These are phyloP conservation scores for Plectranthus barbatus DNA, from an alignment of 257 asterid species.

Conservation along the genomic window DNA sequence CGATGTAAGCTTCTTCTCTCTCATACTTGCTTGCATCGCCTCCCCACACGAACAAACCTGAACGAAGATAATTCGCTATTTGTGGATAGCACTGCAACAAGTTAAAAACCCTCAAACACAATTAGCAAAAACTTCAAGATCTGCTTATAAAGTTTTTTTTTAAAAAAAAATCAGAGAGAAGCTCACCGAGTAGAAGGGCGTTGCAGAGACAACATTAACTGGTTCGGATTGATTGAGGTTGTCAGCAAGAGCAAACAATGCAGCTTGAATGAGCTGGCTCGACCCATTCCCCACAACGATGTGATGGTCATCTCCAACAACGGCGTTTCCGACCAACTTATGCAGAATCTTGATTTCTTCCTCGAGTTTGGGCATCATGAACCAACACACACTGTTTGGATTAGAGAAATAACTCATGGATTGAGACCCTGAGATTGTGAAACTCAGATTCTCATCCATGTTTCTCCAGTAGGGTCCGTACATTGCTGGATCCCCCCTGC, in stretches of 20 bases:
- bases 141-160: too few relatives aligned
- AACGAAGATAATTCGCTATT: slow-evolving; percentile 28
- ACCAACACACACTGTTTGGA: slow-evolving; percentile 48
- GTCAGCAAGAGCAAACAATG: slow-evolving; percentile 42
- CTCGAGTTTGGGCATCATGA: slow-evolving; percentile 54
- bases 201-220: slow-evolving; percentile 41
- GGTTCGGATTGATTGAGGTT: slow-evolving; percentile 27
- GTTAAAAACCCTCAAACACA: too few relatives aligned
- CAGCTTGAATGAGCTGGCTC: slow-evolving; percentile 71
- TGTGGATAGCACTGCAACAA: slow-evolving; percentile 49
- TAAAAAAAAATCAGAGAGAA: too few relatives aligned
- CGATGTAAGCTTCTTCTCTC: slow-evolving; percentile 14
- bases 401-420: slow-evolving; percentile 61
- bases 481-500: slow-evolving; percentile 35
- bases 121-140: too few relatives aligned
- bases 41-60: slow-evolving; percentile 54
- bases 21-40: slow-evolving; percentile 57
- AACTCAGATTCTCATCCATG: not conserved
- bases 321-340: slow-evolving; percentile 51
- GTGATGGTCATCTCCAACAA: slow-evolving; percentile 27
- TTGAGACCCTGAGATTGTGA: slow-evolving; percentile 27
- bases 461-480: slow-evolving; percentile 24
- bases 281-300: slow-evolving; percentile 69
- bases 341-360: slow-evolving; percentile 47
- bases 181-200: slow-evolving; percentile 66